These are phyloP conservation scores for Pezicula neosporulosa DNA, from an alignment of 2,329 filamentous ascomycete genomes.

Conservation along the genomic window DNA sequence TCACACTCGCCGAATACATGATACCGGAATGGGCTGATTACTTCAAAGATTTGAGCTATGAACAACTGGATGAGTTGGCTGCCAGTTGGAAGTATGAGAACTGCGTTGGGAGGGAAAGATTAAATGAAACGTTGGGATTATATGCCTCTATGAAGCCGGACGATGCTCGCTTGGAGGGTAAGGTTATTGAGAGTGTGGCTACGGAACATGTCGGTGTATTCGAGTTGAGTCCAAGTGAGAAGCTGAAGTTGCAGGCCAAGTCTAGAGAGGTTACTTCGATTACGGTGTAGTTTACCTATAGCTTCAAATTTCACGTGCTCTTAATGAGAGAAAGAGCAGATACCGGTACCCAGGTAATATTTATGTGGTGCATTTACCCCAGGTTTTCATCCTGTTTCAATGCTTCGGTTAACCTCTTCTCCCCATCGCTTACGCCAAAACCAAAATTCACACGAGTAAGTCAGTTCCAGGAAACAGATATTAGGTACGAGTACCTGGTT, in stretches of 20 bases:
- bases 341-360: no score
- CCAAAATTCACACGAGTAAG: no score
- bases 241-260: conserved; percentile 11
- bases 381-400: no score
- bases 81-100: conserved; percentile 45
- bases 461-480: no score
- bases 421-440: no score
- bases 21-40: conserved; percentile 43
- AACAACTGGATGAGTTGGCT: conserved; percentile 41
- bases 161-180: conserved; percentile 22
- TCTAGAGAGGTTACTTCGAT: not conserved
- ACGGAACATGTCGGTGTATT: conserved; percentile 21
- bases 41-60: conserved; percentile 37
- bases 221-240: conserved; percentile 25
- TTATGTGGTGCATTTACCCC: no score
- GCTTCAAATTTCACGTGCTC: no score
- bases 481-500: no score
- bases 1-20: conserved; percentile 37
- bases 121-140: conserved; percentile 33
- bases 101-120: conserved; percentile 40
- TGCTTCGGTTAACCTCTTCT: no score
- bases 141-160: conserved; percentile 22
- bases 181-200: conserved; percentile 17
- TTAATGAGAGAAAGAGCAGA: no score
- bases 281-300: not conserved